Conservation (phyloP, 2,329 filamentous ascomycete species). For the Bipolaris oryzae region DNA sequence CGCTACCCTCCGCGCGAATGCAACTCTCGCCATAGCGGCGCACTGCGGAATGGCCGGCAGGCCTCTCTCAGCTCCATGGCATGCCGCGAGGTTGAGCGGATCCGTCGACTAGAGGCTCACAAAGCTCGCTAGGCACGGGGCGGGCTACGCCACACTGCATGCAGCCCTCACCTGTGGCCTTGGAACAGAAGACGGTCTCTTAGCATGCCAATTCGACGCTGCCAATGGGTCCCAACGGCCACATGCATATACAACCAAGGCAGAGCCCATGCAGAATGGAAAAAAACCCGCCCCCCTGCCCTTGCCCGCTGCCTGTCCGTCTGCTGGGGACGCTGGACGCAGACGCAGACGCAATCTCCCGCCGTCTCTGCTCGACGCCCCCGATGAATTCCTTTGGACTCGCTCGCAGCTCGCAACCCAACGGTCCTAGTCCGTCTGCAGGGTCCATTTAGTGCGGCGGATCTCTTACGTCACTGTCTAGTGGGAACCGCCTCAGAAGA, state of each 20-base stretch:
- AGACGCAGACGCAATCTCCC: no score
- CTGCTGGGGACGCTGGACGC: not conserved
- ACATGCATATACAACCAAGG: conserved; percentile 2
- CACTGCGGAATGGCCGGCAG: conserved; percentile 28
- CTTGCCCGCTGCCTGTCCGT: no score
- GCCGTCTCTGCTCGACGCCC: conserved; percentile 6
- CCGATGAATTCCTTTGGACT: not conserved
- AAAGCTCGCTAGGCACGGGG: conserved; percentile 20
- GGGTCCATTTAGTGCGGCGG: conserved; percentile 17
- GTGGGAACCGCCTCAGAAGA: conserved; percentile 9
- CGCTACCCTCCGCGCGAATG: conserved; percentile 27
- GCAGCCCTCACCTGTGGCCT: conserved; percentile 11
- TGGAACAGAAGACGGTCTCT: conserved; percentile 4
- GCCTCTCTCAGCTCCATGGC: conserved; percentile 15
- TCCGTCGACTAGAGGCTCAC: conserved; percentile 18
- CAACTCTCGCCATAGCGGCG: conserved; percentile 23
- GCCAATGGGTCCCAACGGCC: not conserved
- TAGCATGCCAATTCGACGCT: not conserved
- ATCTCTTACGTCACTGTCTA: conserved; percentile 29
- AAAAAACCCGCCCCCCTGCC: not conserved
- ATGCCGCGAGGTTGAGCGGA: conserved; percentile 12
- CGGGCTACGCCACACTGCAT: conserved; percentile 23
- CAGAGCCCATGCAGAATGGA: conserved; percentile 2
- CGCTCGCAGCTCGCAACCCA: conserved; percentile 8
- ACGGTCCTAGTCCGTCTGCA: conserved; percentile 20